Evolutionary conservation across 2,329 filamentous ascomycete species (phyloP).

Genomic region (Alternaria postmessia): DNA sequence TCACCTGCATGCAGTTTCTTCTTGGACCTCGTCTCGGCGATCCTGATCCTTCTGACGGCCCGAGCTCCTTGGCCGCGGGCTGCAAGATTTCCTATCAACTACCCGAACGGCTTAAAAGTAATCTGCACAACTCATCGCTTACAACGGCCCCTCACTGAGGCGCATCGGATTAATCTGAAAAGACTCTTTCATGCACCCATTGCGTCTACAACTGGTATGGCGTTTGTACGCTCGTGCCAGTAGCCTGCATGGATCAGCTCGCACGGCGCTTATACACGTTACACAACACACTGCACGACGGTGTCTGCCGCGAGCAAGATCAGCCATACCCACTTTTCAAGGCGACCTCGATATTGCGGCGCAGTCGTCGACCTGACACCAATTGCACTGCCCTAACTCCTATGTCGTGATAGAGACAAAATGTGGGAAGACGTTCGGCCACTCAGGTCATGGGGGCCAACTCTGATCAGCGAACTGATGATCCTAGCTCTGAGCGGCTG

Average conservation of each 20-base stretch:
- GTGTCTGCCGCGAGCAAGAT: slow-evolving; percentile 16
- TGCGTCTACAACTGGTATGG: slow-evolving; percentile 8
- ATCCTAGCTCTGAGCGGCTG: slow-evolving; percentile 21
- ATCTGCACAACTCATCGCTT: slow-evolving; percentile 12
- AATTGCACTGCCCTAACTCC: neutral
- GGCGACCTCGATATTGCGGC: slow-evolving; percentile 16
- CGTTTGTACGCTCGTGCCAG: slow-evolving; percentile 6
- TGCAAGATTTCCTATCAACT: slow-evolving; percentile 6
- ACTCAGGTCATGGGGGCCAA: slow-evolving; percentile 11
- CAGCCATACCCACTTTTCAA: slow-evolving; percentile 12
- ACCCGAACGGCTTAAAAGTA: slow-evolving; percentile 5
- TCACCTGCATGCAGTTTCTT: slow-evolving; percentile 9
- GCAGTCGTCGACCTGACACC: slow-evolving; percentile 6
- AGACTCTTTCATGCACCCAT: slow-evolving; percentile 4
- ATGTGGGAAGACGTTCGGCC: slow-evolving; percentile 1
- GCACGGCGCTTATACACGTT: slow-evolving; percentile 19
- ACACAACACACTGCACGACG: slow-evolving; percentile 8
- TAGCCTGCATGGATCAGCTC: slow-evolving; percentile 12
- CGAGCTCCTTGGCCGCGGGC: neutral
- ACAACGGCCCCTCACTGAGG: slow-evolving; percentile 14
- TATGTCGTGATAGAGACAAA: neutral
- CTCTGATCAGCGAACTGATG: slow-evolving; percentile 22
- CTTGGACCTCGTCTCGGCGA: slow-evolving; percentile 15
- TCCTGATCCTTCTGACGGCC: slow-evolving; percentile 1
- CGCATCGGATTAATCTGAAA: slow-evolving; percentile 13